Base-by-base conservation (phyloP, 1,284 basidiomycete genomes). In the Amylostereum areolatum region DNA sequence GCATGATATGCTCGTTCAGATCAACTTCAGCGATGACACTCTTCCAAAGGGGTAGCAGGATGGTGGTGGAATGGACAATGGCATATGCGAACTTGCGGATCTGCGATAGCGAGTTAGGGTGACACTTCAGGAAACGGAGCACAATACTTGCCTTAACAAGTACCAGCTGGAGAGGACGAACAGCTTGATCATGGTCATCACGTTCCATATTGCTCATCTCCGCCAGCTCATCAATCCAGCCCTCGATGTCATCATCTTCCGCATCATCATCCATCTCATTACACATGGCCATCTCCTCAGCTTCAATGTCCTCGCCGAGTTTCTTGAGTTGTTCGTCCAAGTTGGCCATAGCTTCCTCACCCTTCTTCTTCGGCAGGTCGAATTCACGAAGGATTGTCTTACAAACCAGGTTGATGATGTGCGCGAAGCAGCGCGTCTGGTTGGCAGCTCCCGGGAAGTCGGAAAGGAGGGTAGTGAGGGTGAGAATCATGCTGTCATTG, bases 51-150 rank as follows among this genome's bases (percentile, higher is more conserved):
- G 66, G 68, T 0, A 69, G 58, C 4, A 66, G 50, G 10, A 57
- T 52, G 2, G 67, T 72, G 0, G 59, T 59, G 0, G 65, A 71
- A 54, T 66, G 46, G 11, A 62, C 59, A 25, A 64, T 62, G 32
- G 58, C 60, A 52, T 53, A 64, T 2, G 62, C 44, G 2, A 66
- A 29, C 40, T 64, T 63, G 4, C 61, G 52, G 28, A 67, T 44
- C 66, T 66, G 39, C 4, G 29, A 34, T 39, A 36, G 46, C 28
- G 25, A 31, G 3, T 36, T 11, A 46, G 33, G 30, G 9, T 18
- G 28, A n/a, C 1, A 25, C 28, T 11, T 30, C 2, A 30, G 8
- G 27, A 25, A 12, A 25, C 25, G 11, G 18, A 49, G 43, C 9
- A 27, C 29, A 18, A 42, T 34, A 41, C 48, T 42, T 25, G 56